Evolutionary conservation across 2,329 filamentous ascomycete species (phyloP).

Genomic region (Microthyrium microscopicum): DNA sequence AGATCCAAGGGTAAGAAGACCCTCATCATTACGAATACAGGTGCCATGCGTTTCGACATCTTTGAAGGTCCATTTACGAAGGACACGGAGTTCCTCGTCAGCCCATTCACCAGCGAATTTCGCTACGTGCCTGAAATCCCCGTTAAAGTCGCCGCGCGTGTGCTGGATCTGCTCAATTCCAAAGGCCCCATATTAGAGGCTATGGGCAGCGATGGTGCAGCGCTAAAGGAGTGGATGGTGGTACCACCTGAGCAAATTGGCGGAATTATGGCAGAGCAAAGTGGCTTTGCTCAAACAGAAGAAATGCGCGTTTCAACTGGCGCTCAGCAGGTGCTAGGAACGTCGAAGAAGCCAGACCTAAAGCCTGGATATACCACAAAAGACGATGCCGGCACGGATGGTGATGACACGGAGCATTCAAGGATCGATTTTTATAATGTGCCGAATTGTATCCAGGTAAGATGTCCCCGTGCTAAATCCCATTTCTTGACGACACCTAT

Average conservation of each 20-base stretch:
- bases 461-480: too few relatives aligned
- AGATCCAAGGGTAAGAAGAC: constrained; percentile 38
- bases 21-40: constrained; percentile 71
- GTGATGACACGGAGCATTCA: constrained; percentile 77
- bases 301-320: neutral
- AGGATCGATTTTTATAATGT: constrained; percentile 57
- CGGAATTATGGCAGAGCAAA: neutral
- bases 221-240: constrained; percentile 17
- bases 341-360: constrained; percentile 25
- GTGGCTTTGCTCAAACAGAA: neutral
- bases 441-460: constrained; percentile 72
- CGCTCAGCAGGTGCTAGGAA: constrained; percentile 16
- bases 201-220: constrained; percentile 15
- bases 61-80: constrained; percentile 83
- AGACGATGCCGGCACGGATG: constrained; percentile 68
- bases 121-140: constrained; percentile 66
- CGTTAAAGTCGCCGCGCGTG: constrained; percentile 53
- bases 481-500: too few relatives aligned
- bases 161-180: constrained; percentile 44
- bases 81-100: constrained; percentile 73
- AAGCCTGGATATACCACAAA: constrained; percentile 77
- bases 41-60: constrained; percentile 86
- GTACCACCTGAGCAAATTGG: constrained; percentile 29
- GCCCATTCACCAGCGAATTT: constrained; percentile 72
- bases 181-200: constrained; percentile 32